Evolutionary conservation across 2,329 filamentous ascomycete genomes (phyloP), one percentile per base, ranked within the genome.

Genomic region (Daldinia sp.): DNA sequence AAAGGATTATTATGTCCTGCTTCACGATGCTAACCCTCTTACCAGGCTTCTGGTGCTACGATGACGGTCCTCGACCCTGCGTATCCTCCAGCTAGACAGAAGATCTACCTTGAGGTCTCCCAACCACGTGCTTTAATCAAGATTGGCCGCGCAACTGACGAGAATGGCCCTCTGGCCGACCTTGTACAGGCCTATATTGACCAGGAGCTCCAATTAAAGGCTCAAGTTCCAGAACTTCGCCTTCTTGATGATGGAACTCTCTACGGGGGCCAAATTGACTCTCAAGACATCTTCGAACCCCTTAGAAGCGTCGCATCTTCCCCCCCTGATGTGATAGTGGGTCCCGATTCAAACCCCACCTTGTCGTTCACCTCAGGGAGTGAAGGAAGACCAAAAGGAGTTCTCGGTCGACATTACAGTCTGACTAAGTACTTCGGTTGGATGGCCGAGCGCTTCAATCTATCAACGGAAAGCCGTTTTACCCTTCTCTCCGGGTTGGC

Each of bases 371-470:
- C 91, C 1, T 87, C 83, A 5, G 93, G 93, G 3, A 86, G 83
- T 0, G 92, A 96, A 78, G 92, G 91, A 45, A 82, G 86, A 68
- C 93, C 93, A 30, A 97, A 96, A 81, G 93, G 93, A 69, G 94
- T 98, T 10, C 84, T 88, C 58, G 94, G 94, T 0, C 86, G 94
- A 11, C 94, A 98, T 77, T 98, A 90, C 79, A 91, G 87, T 51
- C 81, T 98, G 63, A 86, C 93, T 1, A 89, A 90, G 71, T 98
- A 97, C 79, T 96, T 94, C 74, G 87, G 89, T 17, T 98, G 93
- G 94, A 98, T 98, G 94, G 87, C 92, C 0, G 80, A 95, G 77
- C 87, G 82, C 1, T 98, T 98, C 76, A 82, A 87, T 49, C 82
- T 96, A 48, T 89, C 87, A 0, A 83, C 88, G 7, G 84, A 92